Evolutionary conservation across 108 stramenopile species (phyloP).

Genomic region (Cylindrotheca closterium): DNA sequence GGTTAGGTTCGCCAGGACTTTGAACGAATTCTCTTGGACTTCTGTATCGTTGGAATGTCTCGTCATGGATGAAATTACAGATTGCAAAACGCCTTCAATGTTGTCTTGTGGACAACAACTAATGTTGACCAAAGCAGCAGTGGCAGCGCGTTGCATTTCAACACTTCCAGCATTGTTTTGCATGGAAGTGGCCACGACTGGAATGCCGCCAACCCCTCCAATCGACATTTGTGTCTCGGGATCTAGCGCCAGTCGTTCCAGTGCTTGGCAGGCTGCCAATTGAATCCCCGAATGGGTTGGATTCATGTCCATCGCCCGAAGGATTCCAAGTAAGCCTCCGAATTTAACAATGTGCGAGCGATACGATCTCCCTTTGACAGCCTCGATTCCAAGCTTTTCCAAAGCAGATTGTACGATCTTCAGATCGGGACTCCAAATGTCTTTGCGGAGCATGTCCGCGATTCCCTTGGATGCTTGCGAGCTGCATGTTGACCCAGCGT

Average conservation of each 20-base stretch:
- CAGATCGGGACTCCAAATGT: slow-evolving; percentile 41
- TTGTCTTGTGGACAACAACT: slow-evolving; percentile 25
- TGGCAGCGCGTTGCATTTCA: slow-evolving; percentile 56
- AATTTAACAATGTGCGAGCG: slow-evolving; percentile 23
- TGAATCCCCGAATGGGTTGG: slow-evolving; percentile 15
- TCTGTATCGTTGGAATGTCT: slow-evolving; percentile 34
- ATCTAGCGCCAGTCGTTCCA: slow-evolving; percentile 42
- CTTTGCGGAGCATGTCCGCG: slow-evolving; percentile 30
- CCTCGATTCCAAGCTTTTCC: slow-evolving; percentile 23
- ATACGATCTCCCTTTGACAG: slow-evolving; percentile 14
- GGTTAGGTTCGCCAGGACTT: slow-evolving; percentile 59
- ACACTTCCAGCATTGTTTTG: slow-evolving; percentile 28
- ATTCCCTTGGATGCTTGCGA: slow-evolving; percentile 15
- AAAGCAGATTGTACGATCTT: slow-evolving; percentile 23
- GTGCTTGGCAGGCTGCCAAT: slow-evolving; percentile 26
- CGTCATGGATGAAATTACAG: slow-evolving; percentile 50
- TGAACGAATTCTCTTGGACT: slow-evolving; percentile 60
- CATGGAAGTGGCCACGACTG: slow-evolving; percentile 58
- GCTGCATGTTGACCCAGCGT: background rate
- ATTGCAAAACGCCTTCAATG: slow-evolving; percentile 44
- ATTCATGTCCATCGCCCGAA: slow-evolving; percentile 42
- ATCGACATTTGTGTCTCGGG: slow-evolving; percentile 39
- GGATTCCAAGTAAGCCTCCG: slow-evolving; percentile 43
- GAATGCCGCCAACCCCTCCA: slow-evolving; percentile 47
- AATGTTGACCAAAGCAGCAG: slow-evolving; percentile 54